Percentiles rank a stretch among this genome's conserved stretches.
Conservation (phyloP, 2,329 filamentous ascomycete genomes). For the Pseudogymnoascus sp. region DNA sequence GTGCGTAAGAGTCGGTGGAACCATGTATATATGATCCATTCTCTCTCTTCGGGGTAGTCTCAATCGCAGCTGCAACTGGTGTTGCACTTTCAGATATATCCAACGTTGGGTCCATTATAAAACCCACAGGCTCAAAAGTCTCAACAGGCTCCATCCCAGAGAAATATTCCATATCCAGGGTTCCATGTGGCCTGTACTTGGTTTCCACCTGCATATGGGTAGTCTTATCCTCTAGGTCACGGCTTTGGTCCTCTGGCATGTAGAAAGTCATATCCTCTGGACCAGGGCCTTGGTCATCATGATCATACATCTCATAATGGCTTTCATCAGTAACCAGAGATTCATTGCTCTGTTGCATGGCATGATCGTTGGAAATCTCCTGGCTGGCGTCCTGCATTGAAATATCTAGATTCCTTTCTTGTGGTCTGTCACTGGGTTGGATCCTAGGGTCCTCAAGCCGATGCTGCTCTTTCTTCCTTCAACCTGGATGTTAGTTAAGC, state of each 20-base stretch:
- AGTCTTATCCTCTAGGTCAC: not conserved
- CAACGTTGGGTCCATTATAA: not conserved
- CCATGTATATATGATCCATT: not conserved
- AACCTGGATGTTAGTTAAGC: slow-evolving; percentile 11
- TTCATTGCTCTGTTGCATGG: slow-evolving; percentile 10
- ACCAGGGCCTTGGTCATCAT: not conserved
- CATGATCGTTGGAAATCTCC: slow-evolving; percentile 12
- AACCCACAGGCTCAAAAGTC: not conserved
- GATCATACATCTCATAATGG: not conserved
- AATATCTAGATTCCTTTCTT: slow-evolving; percentile 13
- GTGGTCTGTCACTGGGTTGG: slow-evolving; percentile 20
- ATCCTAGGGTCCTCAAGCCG: not conserved
- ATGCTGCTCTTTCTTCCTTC: slow-evolving; percentile 8
- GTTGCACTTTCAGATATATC: slow-evolving; percentile 3
- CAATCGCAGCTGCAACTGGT: not conserved
- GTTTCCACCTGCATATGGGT: not conserved
- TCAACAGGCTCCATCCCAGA: not conserved
- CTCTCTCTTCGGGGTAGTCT: not conserved
- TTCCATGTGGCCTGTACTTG: not conserved
- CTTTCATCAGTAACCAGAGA: not conserved
- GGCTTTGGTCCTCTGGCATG: not conserved
- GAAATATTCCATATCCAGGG: not conserved
- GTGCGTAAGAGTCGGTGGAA: not conserved
- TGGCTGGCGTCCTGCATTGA: slow-evolving; percentile 14
- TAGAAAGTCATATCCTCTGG: not conserved